Evolutionary conservation across 306 rosid genomes (phyloP).

Genomic region (Quillaja saponaria): DNA sequence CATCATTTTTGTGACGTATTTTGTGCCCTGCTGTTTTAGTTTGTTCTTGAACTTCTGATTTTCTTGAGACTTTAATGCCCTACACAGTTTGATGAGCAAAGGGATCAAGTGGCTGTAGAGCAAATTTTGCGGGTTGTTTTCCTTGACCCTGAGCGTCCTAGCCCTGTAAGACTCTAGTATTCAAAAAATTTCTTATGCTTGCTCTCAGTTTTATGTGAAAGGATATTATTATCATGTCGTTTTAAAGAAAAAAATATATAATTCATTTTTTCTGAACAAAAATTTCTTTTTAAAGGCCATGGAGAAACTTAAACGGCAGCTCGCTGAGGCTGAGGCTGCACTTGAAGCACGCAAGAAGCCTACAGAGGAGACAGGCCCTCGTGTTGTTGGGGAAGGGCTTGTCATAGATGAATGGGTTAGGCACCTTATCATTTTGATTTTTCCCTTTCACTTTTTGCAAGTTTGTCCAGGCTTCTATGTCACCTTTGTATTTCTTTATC

Average conservation of each 20-base stretch:
- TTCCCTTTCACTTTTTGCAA: conserved; percentile 4
- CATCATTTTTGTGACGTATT: not conserved
- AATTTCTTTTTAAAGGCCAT: conserved; percentile 54
- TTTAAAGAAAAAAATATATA: too few species aligned
- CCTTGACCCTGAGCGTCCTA: conserved; percentile 73
- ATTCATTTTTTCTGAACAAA: not conserved
- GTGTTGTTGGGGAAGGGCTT: conserved; percentile 79
- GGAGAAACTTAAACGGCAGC: conserved; percentile 75
- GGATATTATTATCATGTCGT: not conserved
- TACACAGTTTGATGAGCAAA: conserved; percentile 88
- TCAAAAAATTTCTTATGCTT: not conserved
- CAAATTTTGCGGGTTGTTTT: conserved; percentile 84
- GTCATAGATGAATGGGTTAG: conserved; percentile 98
- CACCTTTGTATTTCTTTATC: conserved; percentile 7
- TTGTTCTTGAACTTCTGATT: not conserved
- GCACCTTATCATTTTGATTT: conserved; percentile 13
- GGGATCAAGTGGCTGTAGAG: conserved; percentile 84
- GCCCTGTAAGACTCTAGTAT: conserved; percentile 55
- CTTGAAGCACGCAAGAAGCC: conserved; percentile 77
- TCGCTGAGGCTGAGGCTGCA: conserved; percentile 91
- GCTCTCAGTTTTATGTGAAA: conserved; percentile 1
- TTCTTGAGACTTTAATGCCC: not conserved
- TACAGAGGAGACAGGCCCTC: conserved; percentile 72
- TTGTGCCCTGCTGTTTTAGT: not conserved
- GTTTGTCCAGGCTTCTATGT: conserved; percentile 2